Conservation (phyloP, 192 early-diverging fungal species). For the Rhizophlyctis rosea region DNA sequence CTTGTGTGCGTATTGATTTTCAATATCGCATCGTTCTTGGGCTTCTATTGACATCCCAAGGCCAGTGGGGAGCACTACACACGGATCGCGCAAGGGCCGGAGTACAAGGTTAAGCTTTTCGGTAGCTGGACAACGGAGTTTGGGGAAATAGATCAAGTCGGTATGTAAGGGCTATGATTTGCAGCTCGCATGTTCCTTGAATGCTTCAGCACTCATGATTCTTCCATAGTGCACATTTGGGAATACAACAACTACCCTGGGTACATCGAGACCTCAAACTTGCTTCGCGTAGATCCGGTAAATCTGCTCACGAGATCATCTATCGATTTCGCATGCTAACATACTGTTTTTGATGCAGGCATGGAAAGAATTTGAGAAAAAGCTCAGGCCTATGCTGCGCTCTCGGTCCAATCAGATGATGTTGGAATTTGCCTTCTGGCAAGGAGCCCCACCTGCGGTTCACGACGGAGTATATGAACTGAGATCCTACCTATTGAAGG, state of each 20-base stretch:
- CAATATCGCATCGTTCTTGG: background rate
- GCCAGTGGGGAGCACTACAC: conserved; percentile 72
- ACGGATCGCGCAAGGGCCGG: conserved; percentile 68
- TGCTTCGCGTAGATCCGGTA: conserved; percentile 62
- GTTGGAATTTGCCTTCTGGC: conserved; percentile 92
- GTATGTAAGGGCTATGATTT: conserved; percentile 50
- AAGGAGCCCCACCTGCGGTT: conserved; percentile 59
- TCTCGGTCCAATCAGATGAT: conserved; percentile 79
- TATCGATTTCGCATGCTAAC: background rate
- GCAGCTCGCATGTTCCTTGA: background rate
- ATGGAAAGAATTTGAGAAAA: conserved; percentile 63
- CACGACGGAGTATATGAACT: conserved; percentile 88
- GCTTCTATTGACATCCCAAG: conserved; percentile 9
- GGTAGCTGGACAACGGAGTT: conserved; percentile 88
- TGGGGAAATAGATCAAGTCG: conserved; percentile 81
- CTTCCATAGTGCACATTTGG: conserved; percentile 80
- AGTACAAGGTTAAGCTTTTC: conserved; percentile 75
- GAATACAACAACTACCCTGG: conserved; percentile 89
- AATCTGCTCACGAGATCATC: conserved; percentile 3
- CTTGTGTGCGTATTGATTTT: conserved; percentile 42
- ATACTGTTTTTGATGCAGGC: conserved; percentile 28
- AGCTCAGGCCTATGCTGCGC: conserved; percentile 67
- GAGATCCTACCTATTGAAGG: conserved; percentile 80
- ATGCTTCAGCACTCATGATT: background rate
- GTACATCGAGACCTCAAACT: conserved; percentile 61